A percentile compares a stretch with the other conserved stretches of the same genome.
These are phyloP conservation scores for Prinsepia uniflora DNA, from an alignment of 306 rosid genomes.

Conservation along the genomic window DNA sequence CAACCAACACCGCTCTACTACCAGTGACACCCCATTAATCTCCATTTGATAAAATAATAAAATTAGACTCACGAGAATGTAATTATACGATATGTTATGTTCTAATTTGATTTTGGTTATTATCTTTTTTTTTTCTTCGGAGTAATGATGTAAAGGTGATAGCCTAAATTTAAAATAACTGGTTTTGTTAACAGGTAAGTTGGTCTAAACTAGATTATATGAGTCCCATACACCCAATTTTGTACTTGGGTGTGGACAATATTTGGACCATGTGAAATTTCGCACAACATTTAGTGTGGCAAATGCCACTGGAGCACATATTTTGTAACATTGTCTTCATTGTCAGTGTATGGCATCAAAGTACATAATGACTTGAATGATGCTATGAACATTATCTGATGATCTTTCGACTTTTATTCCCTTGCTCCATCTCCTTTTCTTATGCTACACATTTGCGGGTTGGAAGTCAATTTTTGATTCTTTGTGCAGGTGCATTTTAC, in stretches of 20 bases:
- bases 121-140: neutral
- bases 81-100: neutral
- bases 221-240: neutral
- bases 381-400: neutral
- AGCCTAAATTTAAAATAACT: neutral
- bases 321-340: neutral
- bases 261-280: neutral
- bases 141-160: neutral
- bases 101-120: neutral
- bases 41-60: neutral
- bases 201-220: neutral
- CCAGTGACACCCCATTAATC: no score
- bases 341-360: neutral
- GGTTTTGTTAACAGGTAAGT: neutral
- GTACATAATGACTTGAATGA: neutral
- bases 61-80: neutral
- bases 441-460: constrained; percentile 6
- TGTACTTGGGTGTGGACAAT: neutral
- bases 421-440: no score
- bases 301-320: neutral
- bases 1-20: neutral
- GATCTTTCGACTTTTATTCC: neutral
- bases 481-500: constrained; percentile 78
- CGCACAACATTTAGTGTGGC: neutral
- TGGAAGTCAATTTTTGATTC: constrained; percentile 15